phyloP scores from a whole-genome alignment of 2,329 filamentous ascomycete genomes.

The Cladobotryum mycophilum region DNA sequence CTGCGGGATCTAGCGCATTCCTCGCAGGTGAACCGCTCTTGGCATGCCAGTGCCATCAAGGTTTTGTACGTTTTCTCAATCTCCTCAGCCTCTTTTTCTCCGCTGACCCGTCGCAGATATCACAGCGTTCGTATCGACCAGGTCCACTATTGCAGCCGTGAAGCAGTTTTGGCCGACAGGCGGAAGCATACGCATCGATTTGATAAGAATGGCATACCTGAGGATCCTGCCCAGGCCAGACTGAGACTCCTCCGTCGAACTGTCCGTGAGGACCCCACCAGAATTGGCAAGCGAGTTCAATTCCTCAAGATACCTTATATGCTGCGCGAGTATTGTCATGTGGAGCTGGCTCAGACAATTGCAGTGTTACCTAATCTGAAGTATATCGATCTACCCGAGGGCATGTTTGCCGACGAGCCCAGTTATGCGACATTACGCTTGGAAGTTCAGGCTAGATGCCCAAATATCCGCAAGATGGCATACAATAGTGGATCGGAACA shows the following conservation, averaged over 20 bases:
- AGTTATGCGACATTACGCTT: slow-evolving; percentile 69
- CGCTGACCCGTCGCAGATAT: slow-evolving; percentile 51
- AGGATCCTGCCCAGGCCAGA: slow-evolving; percentile 71
- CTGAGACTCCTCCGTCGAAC: slow-evolving; percentile 75
- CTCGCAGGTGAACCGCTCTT: slow-evolving; percentile 65
- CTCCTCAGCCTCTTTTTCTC: not conserved
- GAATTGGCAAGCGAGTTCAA: slow-evolving; percentile 63
- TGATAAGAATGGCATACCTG: slow-evolving; percentile 69
- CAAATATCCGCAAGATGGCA: slow-evolving; percentile 81
- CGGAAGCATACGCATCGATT: slow-evolving; percentile 69
- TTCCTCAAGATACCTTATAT: slow-evolving; percentile 91
- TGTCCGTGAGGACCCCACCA: slow-evolving; percentile 66
- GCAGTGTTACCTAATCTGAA: slow-evolving; percentile 77
- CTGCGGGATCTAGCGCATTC: slow-evolving; percentile 81
- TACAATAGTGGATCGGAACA: slow-evolving; percentile 74
- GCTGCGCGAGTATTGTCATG: slow-evolving; percentile 80
- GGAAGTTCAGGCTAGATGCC: slow-evolving; percentile 77
- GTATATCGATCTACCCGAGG: slow-evolving; percentile 87
- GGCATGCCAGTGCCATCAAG: slow-evolving; percentile 50
- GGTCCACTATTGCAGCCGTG: slow-evolving; percentile 89
- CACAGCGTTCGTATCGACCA: slow-evolving; percentile 86
- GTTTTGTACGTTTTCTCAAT: slow-evolving; percentile 51
- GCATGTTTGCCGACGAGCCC: slow-evolving; percentile 75
- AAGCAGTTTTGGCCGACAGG: slow-evolving; percentile 71
- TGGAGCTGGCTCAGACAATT: slow-evolving; percentile 77